Conservation (phyloP, 768 basidiomycete species). For the Suillus subaureus region DNA sequence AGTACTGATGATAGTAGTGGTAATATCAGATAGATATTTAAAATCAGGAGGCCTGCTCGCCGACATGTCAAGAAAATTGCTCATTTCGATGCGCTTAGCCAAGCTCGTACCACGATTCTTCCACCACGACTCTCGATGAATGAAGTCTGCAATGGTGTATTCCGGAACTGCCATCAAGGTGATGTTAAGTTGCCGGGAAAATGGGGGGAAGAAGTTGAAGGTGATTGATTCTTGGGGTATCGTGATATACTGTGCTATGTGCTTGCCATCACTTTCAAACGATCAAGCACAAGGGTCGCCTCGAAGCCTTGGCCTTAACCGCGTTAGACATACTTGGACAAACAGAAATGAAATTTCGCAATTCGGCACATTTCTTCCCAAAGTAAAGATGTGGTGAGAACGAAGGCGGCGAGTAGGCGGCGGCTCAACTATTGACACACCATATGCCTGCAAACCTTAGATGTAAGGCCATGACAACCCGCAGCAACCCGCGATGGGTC, state of each 20-base stretch:
- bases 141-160: slow-evolving; percentile 61
- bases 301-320: slow-evolving; percentile 3
- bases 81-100: neutral
- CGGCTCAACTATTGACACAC: neutral
- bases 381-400: slow-evolving; percentile 10
- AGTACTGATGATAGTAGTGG: slow-evolving; percentile 66
- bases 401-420: slow-evolving; percentile 1
- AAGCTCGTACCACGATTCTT: slow-evolving; percentile 50
- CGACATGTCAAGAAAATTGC: neutral
- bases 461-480: neutral
- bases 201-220: neutral
- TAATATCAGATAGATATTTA: slow-evolving; percentile 61
- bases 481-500: neutral
- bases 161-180: slow-evolving; percentile 39
- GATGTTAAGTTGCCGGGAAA: neutral
- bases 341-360: slow-evolving; percentile 6
- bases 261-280: slow-evolving; percentile 2
- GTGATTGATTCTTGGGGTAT: neutral
- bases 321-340: neutral
- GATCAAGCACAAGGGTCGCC: slow-evolving; percentile 1
- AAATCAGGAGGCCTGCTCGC: slow-evolving; percentile 51
- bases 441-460: neutral
- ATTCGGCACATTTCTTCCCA: slow-evolving; percentile 8
- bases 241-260: neutral
- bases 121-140: slow-evolving; percentile 65